Base-by-base conservation (phyloP, 352 stramenopile genomes). In the Elongisporangium anandrum region DNA sequence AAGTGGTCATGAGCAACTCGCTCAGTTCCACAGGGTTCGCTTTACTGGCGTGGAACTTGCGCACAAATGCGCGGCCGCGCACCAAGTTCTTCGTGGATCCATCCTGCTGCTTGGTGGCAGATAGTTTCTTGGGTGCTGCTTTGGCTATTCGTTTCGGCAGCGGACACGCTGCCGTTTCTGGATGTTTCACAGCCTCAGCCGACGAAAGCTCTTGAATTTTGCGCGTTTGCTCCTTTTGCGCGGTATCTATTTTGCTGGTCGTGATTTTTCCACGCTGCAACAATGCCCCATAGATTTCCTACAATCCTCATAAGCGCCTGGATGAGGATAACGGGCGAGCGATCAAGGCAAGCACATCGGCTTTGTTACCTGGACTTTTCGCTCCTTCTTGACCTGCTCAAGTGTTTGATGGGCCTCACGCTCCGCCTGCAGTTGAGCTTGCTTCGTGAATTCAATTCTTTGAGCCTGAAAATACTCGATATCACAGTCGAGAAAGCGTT, bases 221-320 rank as follows among this genome's bases (percentile, higher is more conserved):
- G 29, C 29, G 29, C 9, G 13, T 8, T 8, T 41, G 29, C 29
- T 41, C 29, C 5, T 15, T 15, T 41, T n/a, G n/a, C n/a, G n/a
- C n/a, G 4, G 29, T 41, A 13, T 41, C 29, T 13, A 13, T 41
- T 41, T 41, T 41, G 29, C 29, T 41, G 29, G 29, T 41, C 1
- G 29, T 41, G 29, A 8, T 7, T 2, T 51, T 12, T n/a, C 54
- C 50, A 6, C 61, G 61, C 50, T 63, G 56, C 34, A 67, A 47
- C 24, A 67, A 53, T 16, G 61, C 61, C 29, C 54, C 49, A 10
- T 48, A 67, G 45, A 67, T 67, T 47, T 63, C 56, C 61, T 67
- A 16, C 1, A 13, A 16, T 15, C 29, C 29, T 15, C 29, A 34
- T 3, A 34, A 8, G 24, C 24, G 24, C 3, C 24, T 34, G 24